These are phyloP conservation scores for Paramecium octaurelia DNA, from an alignment of 73 alveolate genomes.

Conservation along the genomic window DNA sequence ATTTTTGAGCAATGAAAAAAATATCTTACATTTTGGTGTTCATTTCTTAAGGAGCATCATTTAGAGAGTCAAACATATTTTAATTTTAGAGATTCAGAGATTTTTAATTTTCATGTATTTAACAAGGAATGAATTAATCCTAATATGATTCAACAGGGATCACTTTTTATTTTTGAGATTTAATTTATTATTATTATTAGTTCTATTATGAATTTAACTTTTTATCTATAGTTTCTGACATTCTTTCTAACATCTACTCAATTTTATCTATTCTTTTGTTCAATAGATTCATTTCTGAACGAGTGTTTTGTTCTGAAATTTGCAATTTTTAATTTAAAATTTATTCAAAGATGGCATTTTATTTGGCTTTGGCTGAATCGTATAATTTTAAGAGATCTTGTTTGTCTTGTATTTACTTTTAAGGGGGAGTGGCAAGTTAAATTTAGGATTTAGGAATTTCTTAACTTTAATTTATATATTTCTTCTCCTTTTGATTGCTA, in stretches of 20 bases:
- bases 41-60: neutral
- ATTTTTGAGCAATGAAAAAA: neutral
- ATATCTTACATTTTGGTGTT: neutral
- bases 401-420: neutral
- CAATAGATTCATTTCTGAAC: neutral
- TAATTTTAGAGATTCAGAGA: neutral
- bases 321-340: neutral
- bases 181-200: neutral
- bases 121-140: neutral
- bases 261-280: conserved; percentile 3
- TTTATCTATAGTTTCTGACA: neutral
- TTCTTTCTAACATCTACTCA: neutral
- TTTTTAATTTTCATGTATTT: neutral
- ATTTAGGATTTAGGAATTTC: neutral
- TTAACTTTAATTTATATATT: neutral
- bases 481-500: neutral
- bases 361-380: conserved; percentile 10
- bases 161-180: neutral
- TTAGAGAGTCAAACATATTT: neutral
- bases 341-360: neutral
- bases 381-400: neutral
- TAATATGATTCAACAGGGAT: neutral
- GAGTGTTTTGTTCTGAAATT: neutral
- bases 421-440: neutral
- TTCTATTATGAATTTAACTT: neutral